phyloP scores from a whole-genome alignment of 495 filamentous ascomycete genomes.

The Aspergillus bertholletiae region DNA sequence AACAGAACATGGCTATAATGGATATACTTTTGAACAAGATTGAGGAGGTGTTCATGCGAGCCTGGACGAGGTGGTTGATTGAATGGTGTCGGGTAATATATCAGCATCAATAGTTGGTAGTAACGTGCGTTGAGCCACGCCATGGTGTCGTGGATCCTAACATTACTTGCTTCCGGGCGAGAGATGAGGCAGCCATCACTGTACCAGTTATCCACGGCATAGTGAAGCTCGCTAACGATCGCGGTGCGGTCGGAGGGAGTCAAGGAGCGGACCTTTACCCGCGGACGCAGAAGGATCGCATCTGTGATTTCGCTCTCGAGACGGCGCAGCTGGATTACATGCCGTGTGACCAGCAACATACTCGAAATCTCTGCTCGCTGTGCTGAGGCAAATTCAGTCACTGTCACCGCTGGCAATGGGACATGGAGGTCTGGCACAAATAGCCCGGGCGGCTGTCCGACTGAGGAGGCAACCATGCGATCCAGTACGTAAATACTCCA shows the following conservation, averaged over 20 bases:
- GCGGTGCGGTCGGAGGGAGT: neutral
- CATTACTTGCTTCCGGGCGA: constrained; percentile 1
- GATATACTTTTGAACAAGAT: neutral
- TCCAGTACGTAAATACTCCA: constrained; percentile 3
- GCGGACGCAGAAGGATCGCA: neutral
- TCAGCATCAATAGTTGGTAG: constrained; percentile 1
- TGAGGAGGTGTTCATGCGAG: neutral
- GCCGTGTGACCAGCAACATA: constrained; percentile 1
- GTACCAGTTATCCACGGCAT: constrained; percentile 3
- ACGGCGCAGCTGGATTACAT: constrained; percentile 3
- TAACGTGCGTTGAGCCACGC: constrained; percentile 4
- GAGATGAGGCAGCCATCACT: constrained; percentile 2
- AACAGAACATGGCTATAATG: constrained; percentile 1
- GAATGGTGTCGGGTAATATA: constrained; percentile 1
- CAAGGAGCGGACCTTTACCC: neutral
- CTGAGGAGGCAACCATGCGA: constrained; percentile 1
- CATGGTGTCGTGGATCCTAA: constrained; percentile 4
- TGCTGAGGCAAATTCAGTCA: constrained; percentile 2
- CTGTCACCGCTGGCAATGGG: neutral
- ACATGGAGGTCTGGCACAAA: neutral
- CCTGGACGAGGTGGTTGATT: neutral
- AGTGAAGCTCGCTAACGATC: neutral
- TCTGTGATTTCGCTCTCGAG: neutral
- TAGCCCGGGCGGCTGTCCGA: constrained; percentile 1
- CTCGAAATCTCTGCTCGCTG: neutral